Base-by-base conservation (phyloP, 2,329 filamentous ascomycete genomes). In the Onygenales sp. region DNA sequence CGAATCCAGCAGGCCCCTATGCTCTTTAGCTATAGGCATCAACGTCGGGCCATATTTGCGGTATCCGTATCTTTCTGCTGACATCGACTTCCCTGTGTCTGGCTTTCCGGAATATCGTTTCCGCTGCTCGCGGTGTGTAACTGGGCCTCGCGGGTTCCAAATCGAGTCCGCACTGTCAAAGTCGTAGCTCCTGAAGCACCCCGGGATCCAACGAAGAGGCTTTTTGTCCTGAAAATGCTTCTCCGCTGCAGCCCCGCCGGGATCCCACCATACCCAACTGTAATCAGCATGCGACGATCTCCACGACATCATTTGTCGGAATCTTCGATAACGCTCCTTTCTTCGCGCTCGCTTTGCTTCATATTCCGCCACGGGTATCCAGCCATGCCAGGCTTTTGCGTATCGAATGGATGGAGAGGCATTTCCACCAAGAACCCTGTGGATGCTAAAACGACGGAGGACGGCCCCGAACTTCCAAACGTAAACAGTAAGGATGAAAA, bases 371-470 rank as follows among this genome's bases (percentile, higher is more conserved):
- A 63, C 50, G 2, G 65, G 59, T 11, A 72, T 61, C 71, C 71
- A 73, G 36, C 70, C 71, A 54, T 73, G 71, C 70, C 71, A 73
- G 10, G 70, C 71, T 43, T 64, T 69, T 27, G 64, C 65, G 55
- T 71, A 72, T 11, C 68, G 67, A 55, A 61, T 59, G 13, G 59
- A 60, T 17, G 35, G 36, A 8, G 62, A 57, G 3, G 57, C 50
- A 55, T 67, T 71, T 27, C 66, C 67, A 44, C 57, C 51, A 17
- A 71, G 50, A 33, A 73, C 64, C 55, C 61, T 67, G 41, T 63
- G 54, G 51, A 61, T 60, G 7, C 62, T 72, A 50, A 72, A 69
- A 2, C 53, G 63, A 51, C 71, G 69, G 54, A 70, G 55, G 51
- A 69, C 66, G 2, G 61, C 57, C 8, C 69, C 70, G 33, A 65